A percentile compares a stretch with the other conserved stretches of the same genome.
Evolutionary conservation across 129 eudicot genomes (phyloP).

Genomic region (Sambucus nigra): DNA sequence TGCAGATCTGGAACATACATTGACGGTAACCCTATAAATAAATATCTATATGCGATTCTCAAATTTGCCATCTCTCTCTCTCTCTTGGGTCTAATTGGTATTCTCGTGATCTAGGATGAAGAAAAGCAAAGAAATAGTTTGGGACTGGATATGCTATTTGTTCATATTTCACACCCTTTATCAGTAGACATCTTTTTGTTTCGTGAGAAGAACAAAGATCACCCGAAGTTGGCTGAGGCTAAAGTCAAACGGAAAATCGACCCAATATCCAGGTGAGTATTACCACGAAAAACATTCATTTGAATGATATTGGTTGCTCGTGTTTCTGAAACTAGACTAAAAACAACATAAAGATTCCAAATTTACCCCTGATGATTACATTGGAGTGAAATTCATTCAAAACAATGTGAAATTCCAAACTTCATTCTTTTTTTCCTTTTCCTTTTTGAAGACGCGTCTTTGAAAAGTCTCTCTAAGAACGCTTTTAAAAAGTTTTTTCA

Average conservation of each 20-base stretch:
- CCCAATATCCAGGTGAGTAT: constrained; percentile 19
- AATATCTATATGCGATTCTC: no score
- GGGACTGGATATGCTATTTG: constrained; percentile 25
- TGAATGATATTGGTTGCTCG: not conserved
- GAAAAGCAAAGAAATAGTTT: constrained; percentile 33
- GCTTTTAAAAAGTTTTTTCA: no score
- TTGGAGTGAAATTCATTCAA: not conserved
- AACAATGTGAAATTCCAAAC: not conserved
- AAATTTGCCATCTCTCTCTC: not conserved
- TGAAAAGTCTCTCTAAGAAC: no score
- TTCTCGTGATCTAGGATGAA: constrained; percentile 20
- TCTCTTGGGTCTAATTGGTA: not conserved
- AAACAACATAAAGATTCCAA: no score
- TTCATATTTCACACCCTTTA: constrained; percentile 26
- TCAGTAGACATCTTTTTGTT: constrained; percentile 18
- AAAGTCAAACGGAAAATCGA: constrained; percentile 18
- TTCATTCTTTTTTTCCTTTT: no score
- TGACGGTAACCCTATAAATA: constrained; percentile 24
- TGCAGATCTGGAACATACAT: constrained; percentile 32
- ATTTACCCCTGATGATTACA: not conserved
- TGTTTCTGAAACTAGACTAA: no score
- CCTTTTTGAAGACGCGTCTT: no score
- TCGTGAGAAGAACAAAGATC: constrained; percentile 12
- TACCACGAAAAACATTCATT: not conserved
- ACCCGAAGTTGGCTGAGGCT: constrained; percentile 10